These are phyloP conservation scores for Purpureocillium lavendulum DNA, from an alignment of 2,329 filamentous ascomycete species.

Conservation along the genomic window DNA sequence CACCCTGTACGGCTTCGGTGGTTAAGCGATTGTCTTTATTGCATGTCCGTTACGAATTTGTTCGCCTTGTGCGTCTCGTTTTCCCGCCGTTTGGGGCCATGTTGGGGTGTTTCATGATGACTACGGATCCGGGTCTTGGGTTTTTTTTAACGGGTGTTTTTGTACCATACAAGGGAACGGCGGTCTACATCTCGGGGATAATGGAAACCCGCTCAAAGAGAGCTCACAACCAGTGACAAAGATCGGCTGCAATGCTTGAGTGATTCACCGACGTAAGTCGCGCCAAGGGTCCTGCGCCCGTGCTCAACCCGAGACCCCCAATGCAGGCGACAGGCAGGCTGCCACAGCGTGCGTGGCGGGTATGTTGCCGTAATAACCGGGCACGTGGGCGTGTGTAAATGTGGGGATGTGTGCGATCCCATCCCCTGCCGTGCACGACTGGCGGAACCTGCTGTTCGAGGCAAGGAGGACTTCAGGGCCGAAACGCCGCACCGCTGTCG, in stretches of 20 bases:
- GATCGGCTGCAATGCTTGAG: not conserved
- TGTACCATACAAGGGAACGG: slow-evolving; percentile 32
- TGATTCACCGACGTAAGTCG: too few species aligned
- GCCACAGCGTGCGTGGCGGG: too few species aligned
- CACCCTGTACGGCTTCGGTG: slow-evolving; percentile 84
- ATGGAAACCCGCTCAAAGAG: slow-evolving; percentile 17
- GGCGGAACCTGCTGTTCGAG: too few species aligned
- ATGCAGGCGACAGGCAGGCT: too few species aligned
- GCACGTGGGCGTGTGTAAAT: too few species aligned
- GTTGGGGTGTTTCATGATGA: slow-evolving; percentile 32
- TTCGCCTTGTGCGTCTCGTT: slow-evolving; percentile 8
- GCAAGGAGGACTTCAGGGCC: too few species aligned
- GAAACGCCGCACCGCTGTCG: too few species aligned
- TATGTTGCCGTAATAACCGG: too few species aligned
- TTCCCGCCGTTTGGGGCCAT: slow-evolving; percentile 10
- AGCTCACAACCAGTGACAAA: slow-evolving; percentile 11
- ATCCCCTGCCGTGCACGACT: too few species aligned
- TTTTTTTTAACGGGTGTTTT: slow-evolving; percentile 23
- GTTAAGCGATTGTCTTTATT: slow-evolving; percentile 43
- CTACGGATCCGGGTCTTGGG: slow-evolving; percentile 31
- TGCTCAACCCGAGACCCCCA: too few species aligned
- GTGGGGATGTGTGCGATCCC: too few species aligned
- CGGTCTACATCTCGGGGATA: slow-evolving; percentile 25
- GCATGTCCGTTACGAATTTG: slow-evolving; percentile 27
- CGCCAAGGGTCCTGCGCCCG: too few species aligned